These are phyloP conservation scores for Calocera cornea DNA, from an alignment of 768 basidiomycete species.

Conservation along the genomic window DNA sequence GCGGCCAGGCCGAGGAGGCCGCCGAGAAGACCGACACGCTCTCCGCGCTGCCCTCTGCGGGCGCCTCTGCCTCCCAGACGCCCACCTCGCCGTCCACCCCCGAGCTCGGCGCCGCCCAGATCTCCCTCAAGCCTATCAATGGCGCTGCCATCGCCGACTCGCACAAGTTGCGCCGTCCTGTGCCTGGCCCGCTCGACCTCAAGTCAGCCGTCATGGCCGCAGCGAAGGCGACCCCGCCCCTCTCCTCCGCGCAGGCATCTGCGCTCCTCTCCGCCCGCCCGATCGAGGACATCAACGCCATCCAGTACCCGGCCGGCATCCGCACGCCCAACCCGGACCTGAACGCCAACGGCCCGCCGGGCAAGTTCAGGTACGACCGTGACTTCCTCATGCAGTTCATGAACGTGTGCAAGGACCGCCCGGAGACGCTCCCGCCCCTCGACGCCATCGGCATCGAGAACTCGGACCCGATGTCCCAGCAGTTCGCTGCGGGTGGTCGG, in stretches of 20 bases:
- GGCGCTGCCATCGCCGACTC: background rate
- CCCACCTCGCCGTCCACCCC: conserved; percentile 6
- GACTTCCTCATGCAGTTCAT: conserved; percentile 97
- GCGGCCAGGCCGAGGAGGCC: conserved; percentile 19
- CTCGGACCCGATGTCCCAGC: background rate
- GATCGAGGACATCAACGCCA: conserved; percentile 65
- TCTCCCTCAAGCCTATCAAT: conserved; percentile 22
- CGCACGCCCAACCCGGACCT: conserved; percentile 72
- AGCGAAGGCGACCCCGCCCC: conserved; percentile 7
- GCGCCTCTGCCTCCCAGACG: background rate
- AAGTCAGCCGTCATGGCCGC: conserved; percentile 8
- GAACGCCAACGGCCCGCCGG: conserved; percentile 68
- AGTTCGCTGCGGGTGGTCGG: background rate
- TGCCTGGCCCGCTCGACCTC: conserved; percentile 65
- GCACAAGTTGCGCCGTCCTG: conserved; percentile 29
- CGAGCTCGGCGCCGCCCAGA: conserved; percentile 12
- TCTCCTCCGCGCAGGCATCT: conserved; percentile 18
- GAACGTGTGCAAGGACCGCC: conserved; percentile 87
- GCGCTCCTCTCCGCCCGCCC: conserved; percentile 62
- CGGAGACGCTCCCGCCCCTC: conserved; percentile 74
- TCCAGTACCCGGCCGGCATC: conserved; percentile 73
- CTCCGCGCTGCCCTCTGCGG: background rate
- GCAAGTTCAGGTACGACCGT: conserved; percentile 93
- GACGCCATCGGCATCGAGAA: conserved; percentile 82
- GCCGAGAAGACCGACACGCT: conserved; percentile 19